Conservation (phyloP, 257 asterid genomes). For the Sherardia arvensis region DNA sequence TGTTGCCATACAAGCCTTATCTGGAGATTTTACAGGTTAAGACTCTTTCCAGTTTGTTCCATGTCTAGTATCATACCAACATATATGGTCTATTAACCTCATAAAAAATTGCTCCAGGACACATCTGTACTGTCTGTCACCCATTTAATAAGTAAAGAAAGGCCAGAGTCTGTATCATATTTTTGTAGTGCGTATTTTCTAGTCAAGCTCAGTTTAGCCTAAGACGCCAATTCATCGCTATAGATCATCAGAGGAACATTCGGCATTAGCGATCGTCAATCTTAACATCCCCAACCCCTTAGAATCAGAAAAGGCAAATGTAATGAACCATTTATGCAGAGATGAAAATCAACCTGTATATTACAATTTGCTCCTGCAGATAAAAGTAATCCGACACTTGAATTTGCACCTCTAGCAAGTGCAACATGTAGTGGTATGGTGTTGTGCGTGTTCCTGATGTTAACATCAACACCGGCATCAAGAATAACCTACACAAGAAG, state of each 20-base stretch:
- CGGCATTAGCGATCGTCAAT: neutral
- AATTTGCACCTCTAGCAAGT: slow-evolving; percentile 95
- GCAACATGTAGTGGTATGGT: slow-evolving; percentile 96
- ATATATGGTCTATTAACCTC: neutral
- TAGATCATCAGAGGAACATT: neutral
- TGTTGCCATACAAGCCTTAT: neutral
- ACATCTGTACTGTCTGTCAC: neutral
- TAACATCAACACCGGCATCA: slow-evolving; percentile 94
- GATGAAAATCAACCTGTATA: slow-evolving; percentile 50
- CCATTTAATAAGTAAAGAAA: neutral
- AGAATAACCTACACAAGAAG: slow-evolving; percentile 54
- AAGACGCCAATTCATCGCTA: neutral
- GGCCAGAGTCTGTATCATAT: neutral
- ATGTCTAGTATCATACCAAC: neutral
- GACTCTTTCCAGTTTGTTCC: neutral
- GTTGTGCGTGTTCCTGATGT: slow-evolving; percentile 76
- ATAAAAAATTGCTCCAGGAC: neutral
- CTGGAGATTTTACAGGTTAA: neutral
- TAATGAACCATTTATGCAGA: neutral
- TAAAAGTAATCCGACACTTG: slow-evolving; percentile 85
- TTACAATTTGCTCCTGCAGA: slow-evolving; percentile 95
- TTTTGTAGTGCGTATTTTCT: neutral
- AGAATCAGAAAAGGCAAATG: neutral
- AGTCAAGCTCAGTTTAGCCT: neutral
- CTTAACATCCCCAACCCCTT: neutral